Conservation (phyloP, 768 basidiomycete genomes). For the Hericium rajendrae region DNA sequence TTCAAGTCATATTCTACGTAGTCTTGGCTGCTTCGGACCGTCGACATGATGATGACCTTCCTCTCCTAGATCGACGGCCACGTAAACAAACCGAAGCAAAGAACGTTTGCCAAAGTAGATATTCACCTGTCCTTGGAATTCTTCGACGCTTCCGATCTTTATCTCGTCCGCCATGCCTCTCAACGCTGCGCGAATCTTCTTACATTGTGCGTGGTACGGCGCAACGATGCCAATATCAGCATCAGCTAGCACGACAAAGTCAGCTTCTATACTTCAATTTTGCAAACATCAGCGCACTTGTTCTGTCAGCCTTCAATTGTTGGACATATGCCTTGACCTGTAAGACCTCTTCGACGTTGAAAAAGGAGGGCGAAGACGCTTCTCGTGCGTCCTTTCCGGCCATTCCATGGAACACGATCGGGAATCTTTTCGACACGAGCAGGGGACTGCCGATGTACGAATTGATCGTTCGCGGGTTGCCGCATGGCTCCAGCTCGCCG, state of each 20-base stretch:
- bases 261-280: not conserved
- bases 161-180: constrained; percentile 22
- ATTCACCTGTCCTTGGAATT: constrained; percentile 43
- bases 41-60: constrained; percentile 30
- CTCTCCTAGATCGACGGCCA: constrained; percentile 22
- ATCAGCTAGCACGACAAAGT: constrained; percentile 20
- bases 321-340: constrained; percentile 41
- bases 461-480: constrained; percentile 22
- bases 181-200: constrained; percentile 35
- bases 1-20: constrained; percentile 17
- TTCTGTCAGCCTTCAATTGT: constrained; percentile 16
- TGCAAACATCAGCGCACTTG: constrained; percentile 26
- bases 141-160: constrained; percentile 59
- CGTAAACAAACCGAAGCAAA: not conserved
- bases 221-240: constrained; percentile 52
- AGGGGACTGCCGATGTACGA: constrained; percentile 18
- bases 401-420: constrained; percentile 45
- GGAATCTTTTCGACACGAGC: constrained; percentile 38
- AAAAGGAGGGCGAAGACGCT: constrained; percentile 58
- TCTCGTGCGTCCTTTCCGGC: constrained; percentile 58
- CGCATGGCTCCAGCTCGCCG: constrained; percentile 41
- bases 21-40: constrained; percentile 28
- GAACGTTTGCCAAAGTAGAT: constrained; percentile 9
- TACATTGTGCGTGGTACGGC: constrained; percentile 53
- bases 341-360: constrained; percentile 52